A percentile compares a stretch with the other conserved stretches of the same genome.
These are phyloP conservation scores for Haplographium delicatum DNA, from an alignment of 495 filamentous ascomycete genomes.

Conservation along the genomic window DNA sequence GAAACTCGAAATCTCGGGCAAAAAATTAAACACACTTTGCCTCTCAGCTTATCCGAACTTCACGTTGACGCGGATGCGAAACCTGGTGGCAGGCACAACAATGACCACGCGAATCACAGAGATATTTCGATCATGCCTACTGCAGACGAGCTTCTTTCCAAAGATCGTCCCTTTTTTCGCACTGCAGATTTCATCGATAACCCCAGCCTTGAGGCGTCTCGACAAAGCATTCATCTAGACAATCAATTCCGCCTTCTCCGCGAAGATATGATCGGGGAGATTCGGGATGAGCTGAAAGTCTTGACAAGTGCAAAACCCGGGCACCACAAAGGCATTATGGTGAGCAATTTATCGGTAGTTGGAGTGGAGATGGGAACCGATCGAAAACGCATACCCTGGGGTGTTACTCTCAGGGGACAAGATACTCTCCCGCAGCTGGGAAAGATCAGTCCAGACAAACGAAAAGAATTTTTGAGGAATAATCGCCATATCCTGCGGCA, in stretches of 20 bases:
- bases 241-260: slow-evolving; percentile 75
- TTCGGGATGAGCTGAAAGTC: slow-evolving; percentile 54
- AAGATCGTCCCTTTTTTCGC: slow-evolving; percentile 53
- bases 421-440: slow-evolving; percentile 41
- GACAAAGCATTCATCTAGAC: slow-evolving; percentile 50
- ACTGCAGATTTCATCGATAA: slow-evolving; percentile 38
- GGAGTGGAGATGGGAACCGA: slow-evolving; percentile 25
- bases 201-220: slow-evolving; percentile 4
- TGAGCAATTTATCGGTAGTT: slow-evolving; percentile 29
- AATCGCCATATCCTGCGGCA: slow-evolving; percentile 52
- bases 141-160: slow-evolving; percentile 57
- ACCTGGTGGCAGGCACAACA: slow-evolving; percentile 74
- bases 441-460: slow-evolving; percentile 22
- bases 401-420: slow-evolving; percentile 39
- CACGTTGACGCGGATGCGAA: slow-evolving; percentile 14
- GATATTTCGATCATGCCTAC: slow-evolving; percentile 65
- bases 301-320: slow-evolving; percentile 36
- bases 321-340: slow-evolving; percentile 24
- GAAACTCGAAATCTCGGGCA: slow-evolving; percentile 2
- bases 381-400: slow-evolving; percentile 26
- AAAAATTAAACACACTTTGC: slow-evolving; percentile 12
- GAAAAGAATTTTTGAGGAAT: slow-evolving; percentile 43
- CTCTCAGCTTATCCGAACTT: background rate
- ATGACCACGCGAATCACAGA: slow-evolving; percentile 61
- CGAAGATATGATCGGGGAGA: slow-evolving; percentile 67